phyloP scores from a whole-genome alignment of 176 grass and related monocot species.

The Musa beccarii region DNA sequence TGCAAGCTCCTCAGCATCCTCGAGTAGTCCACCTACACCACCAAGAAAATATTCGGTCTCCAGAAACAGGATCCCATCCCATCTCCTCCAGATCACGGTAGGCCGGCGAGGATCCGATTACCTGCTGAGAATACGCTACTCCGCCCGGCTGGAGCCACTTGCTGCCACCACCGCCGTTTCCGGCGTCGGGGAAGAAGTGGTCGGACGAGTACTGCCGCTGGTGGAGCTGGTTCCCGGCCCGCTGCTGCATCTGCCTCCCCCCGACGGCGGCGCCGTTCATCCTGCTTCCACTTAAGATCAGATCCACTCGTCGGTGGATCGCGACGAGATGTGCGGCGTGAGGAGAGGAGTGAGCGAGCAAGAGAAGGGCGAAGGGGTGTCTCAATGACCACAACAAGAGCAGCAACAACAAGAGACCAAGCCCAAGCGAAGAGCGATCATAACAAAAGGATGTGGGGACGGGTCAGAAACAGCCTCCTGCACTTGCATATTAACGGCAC shows the following conservation, averaged over 20 bases:
- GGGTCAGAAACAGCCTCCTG: not conserved
- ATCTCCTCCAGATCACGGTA: not conserved
- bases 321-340: not conserved
- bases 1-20: conserved; percentile 33
- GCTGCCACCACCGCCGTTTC: conserved; percentile 38
- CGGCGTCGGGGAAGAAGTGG: conserved; percentile 64
- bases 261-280: conserved; percentile 6
- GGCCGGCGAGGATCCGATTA: not conserved
- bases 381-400: not conserved
- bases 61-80: not conserved
- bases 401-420: not conserved
- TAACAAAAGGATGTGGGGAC: not conserved
- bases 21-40: conserved; percentile 20
- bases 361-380: not conserved
- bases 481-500: rapidly evolving
- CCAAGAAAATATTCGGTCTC: conserved; percentile 6
- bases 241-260: conserved; percentile 23
- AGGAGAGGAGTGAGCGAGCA: not conserved
- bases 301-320: not conserved
- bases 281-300: not conserved
- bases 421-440: not conserved
- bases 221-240: conserved; percentile 17
- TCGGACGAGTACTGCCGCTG: conserved; percentile 61
- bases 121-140: conserved; percentile 11
- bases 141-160: conserved; percentile 18